Evolutionary conservation across 805 yeast genomes (phyloP), one percentile per base, ranked within the genome.

Genomic region (Yamadazyma philogaea): DNA sequence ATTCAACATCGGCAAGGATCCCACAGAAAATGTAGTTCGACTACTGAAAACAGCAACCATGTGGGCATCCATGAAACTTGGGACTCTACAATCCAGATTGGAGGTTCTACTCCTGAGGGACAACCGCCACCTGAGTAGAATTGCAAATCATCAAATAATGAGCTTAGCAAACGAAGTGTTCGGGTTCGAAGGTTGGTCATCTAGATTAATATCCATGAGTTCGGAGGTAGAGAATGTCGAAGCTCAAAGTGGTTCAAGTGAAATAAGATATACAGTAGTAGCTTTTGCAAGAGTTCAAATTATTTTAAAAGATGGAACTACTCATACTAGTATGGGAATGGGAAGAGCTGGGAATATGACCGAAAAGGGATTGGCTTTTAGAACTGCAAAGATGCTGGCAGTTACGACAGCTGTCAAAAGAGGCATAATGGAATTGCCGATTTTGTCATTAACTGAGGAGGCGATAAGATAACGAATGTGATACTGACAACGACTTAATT

Each of bases 141-240:
- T 40, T 43, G 33, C 45, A 47, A 21, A 30, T 40, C 31, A 40
- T 30, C 45, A 48, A 16, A 52, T 75, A 3, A 52, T 72, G 6
- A 56, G 57, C 11, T 55, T 70, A 43, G 78, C 80, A 1, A 79
- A 79, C 45, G 76, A 72, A 30, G 57, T 70, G 0, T 79, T 77
- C 58, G 84, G 83, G 0, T 75, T 62, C 52, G 66, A 76, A 46
- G 84, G 84, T 7, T 79, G 84, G 84, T 66, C 72, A 6, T 63
- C 75, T 24, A 68, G 67, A 37, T 59, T 79, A 1, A 20, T 68
- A 10, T 57, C 54, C 4, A 58, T 55, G 30, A 48, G 54, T 6
- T 35, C 22, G 15, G 16, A 14, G 16, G 22, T 20, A 17, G 18
- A 37, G 14, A 33, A 20, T n/a, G 32, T 26, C 5, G 20, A 37